Conservation (phyloP, 179 eudicot genomes). For the Actinidia chinensis region DNA sequence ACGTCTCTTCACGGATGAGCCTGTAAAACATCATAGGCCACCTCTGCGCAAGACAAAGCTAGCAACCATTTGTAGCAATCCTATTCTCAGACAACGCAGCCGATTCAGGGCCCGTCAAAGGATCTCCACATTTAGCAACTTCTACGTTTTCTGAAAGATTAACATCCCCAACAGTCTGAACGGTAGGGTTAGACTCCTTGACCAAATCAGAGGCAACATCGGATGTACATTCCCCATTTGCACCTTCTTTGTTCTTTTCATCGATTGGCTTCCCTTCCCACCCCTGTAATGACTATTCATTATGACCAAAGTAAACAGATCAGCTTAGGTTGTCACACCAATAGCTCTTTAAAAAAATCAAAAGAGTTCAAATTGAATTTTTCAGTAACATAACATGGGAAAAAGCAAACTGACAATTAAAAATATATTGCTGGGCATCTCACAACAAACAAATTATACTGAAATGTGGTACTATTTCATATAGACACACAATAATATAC, state of each 20-base stretch:
- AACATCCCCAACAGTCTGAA: constrained; percentile 27
- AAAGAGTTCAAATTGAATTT: too few relatives aligned
- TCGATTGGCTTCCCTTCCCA: constrained; percentile 48
- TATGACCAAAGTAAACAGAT: background rate
- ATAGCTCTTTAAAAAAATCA: background rate
- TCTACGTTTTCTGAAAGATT: constrained; percentile 25
- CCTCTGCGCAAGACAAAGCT: constrained; percentile 25
- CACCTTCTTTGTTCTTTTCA: constrained; percentile 35
- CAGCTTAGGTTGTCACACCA: background rate
- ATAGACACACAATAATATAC: background rate
- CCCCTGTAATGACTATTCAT: constrained; percentile 20
- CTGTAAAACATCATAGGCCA: background rate
- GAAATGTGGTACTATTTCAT: background rate
- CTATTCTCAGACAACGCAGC: constrained; percentile 24
- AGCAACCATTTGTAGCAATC: constrained; percentile 38
- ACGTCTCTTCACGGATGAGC: background rate
- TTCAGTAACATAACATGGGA: background rate
- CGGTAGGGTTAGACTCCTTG: constrained; percentile 19
- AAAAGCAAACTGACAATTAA: background rate
- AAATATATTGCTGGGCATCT: background rate
- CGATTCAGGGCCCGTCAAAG: constrained; percentile 24
- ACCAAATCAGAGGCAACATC: constrained; percentile 22
- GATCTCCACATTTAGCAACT: constrained; percentile 12
- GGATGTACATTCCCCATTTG: constrained; percentile 32
- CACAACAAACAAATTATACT: too few relatives aligned